Evolutionary conservation across 768 basidiomycete species (phyloP), one percentile per base, ranked within the genome.

Genomic region (Boletales sp.): DNA sequence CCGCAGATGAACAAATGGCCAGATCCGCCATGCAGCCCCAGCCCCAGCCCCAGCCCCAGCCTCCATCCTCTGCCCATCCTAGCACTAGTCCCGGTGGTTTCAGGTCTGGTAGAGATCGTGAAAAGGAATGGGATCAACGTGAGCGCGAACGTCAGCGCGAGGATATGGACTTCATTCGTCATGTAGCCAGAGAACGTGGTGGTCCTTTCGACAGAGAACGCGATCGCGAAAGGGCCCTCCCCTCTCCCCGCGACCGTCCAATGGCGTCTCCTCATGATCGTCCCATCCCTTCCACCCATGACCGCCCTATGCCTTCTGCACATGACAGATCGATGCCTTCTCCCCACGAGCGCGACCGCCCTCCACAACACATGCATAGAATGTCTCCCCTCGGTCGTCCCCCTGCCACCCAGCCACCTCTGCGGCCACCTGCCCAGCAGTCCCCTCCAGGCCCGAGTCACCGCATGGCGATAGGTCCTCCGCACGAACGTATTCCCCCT

Each of bases 131-230:
- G 54, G 66, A 64, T 0, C 46, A 39, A 37, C 60, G 63, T 11
- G 62, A 65, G 5, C 64, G 65, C 19, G 63, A 66, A 46, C 65
- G 65, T 40, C 50, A 55, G 18, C 64, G 60, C 17, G 62, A 66
- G 17, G 64, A 65, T 14, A 62, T 67, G 52, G 65, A 67, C 5
- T 15, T 50, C 15, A 63, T 56, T 2, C 66, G 63, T 32, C 60
- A 58, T 11, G 34, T 38, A 32, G 58, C 65, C 45, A 57, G 65
- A 28, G 65, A 67, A 2, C 65, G 65, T 19, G 21, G 15, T 8
- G 61, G 51, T 18, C 57, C 52, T 14, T 65, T 51, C 15, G 65
- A 68, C 35, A 58, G 66, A 41, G 64, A 68, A 17, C 61, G 65
- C 8, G 62, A 63, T 10, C 46, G 65, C 13, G 54, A 68, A 21